Evolutionary conservation across 306 rosid species (phyloP), one percentile per base, ranked within the genome.

Genomic region (Astragalus membranaceus): DNA sequence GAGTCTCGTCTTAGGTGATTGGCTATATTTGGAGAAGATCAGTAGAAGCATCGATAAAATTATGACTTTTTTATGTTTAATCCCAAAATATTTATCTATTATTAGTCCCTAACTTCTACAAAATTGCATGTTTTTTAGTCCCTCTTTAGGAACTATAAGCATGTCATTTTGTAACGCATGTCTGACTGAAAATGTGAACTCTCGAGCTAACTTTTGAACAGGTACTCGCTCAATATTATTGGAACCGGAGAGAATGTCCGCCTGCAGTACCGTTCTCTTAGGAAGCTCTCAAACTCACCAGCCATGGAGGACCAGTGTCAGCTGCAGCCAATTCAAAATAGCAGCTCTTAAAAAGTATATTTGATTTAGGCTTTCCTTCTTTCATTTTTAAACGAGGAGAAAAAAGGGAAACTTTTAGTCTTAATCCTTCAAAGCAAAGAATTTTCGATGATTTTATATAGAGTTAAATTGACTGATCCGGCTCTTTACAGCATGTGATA

Each of bases 211-310:
- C 44, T 53, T 70, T 63, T 35, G 43, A 64, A 32, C 85, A 94
- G 99, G 99, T 94, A 94, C 82, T 86, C 89, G 83, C 97, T 94
- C 55, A 87, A 84, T 78, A 91, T 94, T 71, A 79, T 91, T 73
- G 97, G 79, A 78, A 87, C 82, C 0, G 97, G 95, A 56, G 99
- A 94, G 75, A 91, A 87, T 74, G 95, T 94, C 68, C 91, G 99
- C 37, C 75, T 94, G 83, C 97, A 94, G 73, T 94, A 94, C 78
- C 96, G 97, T 48, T 94, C 99, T 44, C 96, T 94, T 47, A 73
- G 99, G 76, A 94, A 94, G 87, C 84, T 86, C 56, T 66, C 71
- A 51, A 88, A 60, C 76, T 36, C 90, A 8, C 72, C 78, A 13
- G 69, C 66, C 10, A 56, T 64, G 4, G 87, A 80, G 57, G 89